Conservation (phyloP, 495 filamentous ascomycete species). For the Margaritispora aquatica region DNA sequence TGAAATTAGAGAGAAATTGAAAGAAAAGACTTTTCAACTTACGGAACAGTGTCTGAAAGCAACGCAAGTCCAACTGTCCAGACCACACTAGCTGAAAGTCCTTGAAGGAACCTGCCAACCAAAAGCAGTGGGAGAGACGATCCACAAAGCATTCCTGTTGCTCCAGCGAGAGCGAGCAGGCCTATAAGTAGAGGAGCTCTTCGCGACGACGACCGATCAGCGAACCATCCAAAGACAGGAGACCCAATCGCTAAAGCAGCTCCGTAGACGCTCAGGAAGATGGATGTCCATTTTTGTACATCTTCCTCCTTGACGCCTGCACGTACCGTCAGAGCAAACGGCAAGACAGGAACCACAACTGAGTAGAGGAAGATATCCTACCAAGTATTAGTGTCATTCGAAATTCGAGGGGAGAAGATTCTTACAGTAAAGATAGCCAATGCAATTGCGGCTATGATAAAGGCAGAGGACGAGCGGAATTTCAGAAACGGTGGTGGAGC, state of each 20-base stretch:
- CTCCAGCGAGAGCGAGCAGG: conserved; percentile 58
- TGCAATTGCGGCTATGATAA: conserved; percentile 24
- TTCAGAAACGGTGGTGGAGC: conserved; percentile 11
- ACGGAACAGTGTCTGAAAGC: conserved; percentile 64
- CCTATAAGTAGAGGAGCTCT: conserved; percentile 65
- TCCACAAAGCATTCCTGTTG: conserved; percentile 69
- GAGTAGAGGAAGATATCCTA: conserved; percentile 74
- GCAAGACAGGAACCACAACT: conserved; percentile 77
- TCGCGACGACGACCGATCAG: conserved; percentile 60
- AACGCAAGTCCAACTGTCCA: conserved; percentile 76
- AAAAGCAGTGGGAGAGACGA: conserved; percentile 58
- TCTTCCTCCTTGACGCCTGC: conserved; percentile 49
- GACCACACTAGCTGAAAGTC: conserved; percentile 68
- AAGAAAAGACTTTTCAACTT: neutral
- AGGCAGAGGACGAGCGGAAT: conserved; percentile 18
- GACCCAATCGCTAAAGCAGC: conserved; percentile 51
- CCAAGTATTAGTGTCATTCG: neutral
- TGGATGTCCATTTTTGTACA: conserved; percentile 69
- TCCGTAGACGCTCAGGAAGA: conserved; percentile 73
- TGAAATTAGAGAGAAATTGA: neutral
- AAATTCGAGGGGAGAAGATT: neutral
- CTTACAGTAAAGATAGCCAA: conserved; percentile 35
- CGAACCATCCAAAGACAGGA: conserved; percentile 29
- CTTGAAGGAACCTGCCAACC: conserved; percentile 66
- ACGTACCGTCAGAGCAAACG: conserved; percentile 61